A percentile compares a stretch with the other conserved stretches of the same genome.
These are phyloP conservation scores for Chaetomium cochliodes DNA, from an alignment of 495 filamentous ascomycete genomes.

Conservation along the genomic window DNA sequence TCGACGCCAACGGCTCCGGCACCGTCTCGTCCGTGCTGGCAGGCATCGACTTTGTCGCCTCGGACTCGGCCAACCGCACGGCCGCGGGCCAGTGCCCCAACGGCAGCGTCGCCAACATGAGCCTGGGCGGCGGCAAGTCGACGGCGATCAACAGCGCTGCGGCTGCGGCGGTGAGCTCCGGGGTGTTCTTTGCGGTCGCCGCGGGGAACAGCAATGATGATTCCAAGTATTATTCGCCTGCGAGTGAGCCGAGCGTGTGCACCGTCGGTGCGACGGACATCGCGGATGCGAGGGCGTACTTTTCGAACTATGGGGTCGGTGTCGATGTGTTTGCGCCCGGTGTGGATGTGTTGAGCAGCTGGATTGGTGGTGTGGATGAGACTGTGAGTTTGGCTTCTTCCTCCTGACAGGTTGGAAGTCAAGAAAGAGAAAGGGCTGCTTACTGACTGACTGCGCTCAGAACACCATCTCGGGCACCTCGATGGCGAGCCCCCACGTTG, in stretches of 20 bases:
- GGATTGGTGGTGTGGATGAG: constrained; percentile 50
- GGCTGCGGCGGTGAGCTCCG: constrained; percentile 46
- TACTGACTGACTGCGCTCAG: constrained; percentile 15
- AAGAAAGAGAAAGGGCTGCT: neutral
- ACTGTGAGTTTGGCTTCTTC: constrained; percentile 47
- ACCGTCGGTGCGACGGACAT: constrained; percentile 58
- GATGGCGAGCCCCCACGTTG: constrained; percentile 64
- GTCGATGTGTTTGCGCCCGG: constrained; percentile 66
- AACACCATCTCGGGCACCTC: constrained; percentile 66
- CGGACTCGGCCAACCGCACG: constrained; percentile 32
- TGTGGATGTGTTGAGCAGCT: constrained; percentile 52
- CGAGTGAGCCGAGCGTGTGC: constrained; percentile 54
- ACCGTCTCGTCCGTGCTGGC: constrained; percentile 42
- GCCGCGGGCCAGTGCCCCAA: constrained; percentile 33
- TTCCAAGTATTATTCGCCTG: constrained; percentile 50
- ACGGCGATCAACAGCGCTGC: constrained; percentile 54
- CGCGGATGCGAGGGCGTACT: constrained; percentile 50
- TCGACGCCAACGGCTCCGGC: constrained; percentile 50
- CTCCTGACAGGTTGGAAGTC: too few relatives aligned
- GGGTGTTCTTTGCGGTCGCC: constrained; percentile 54
- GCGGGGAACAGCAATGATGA: constrained; percentile 52
- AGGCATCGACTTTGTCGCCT: constrained; percentile 47
- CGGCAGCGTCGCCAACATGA: constrained; percentile 50
- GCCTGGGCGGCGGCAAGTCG: constrained; percentile 52
- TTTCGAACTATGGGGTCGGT: constrained; percentile 60